phyloP scores from a whole-genome alignment of 225 moss, liverwort and hornwort genomes.

The Pseudoscleropodium purum region DNA sequence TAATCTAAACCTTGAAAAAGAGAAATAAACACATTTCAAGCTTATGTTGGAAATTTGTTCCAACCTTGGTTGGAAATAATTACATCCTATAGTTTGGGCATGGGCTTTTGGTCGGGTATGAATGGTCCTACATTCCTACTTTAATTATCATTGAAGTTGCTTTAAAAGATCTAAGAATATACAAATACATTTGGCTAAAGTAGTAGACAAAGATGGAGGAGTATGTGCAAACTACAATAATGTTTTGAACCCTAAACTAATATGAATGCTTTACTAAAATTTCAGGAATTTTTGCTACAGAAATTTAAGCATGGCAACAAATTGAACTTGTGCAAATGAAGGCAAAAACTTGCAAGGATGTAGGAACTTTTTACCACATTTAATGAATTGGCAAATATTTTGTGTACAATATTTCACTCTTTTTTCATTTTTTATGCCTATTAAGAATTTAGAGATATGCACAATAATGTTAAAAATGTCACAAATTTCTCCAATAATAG shows the following conservation, averaged over 20 bases:
- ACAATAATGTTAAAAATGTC: background rate
- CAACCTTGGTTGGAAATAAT: no score
- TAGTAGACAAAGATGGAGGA: rapidly evolving
- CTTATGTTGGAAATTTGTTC: no score
- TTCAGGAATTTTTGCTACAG: background rate
- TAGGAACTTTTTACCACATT: background rate
- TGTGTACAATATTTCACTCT: background rate
- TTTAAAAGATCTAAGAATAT: background rate
- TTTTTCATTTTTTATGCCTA: background rate
- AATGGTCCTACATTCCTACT: no score
- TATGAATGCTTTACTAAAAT: background rate
- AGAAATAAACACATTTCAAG: no score
- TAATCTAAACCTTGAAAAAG: no score
- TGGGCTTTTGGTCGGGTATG: no score
- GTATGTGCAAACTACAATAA: background rate
- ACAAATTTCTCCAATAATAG: background rate
- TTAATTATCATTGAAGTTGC: background rate
- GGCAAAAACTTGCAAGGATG: no score
- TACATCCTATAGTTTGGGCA: no score
- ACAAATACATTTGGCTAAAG: background rate
- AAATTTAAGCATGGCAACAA: background rate
- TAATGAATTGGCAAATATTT: background rate
- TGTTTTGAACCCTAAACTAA: background rate
- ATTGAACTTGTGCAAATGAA: background rate
- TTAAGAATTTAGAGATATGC: background rate